Base-by-base conservation (phyloP, 129 eudicot genomes). In the Pulicaria dysenterica region DNA sequence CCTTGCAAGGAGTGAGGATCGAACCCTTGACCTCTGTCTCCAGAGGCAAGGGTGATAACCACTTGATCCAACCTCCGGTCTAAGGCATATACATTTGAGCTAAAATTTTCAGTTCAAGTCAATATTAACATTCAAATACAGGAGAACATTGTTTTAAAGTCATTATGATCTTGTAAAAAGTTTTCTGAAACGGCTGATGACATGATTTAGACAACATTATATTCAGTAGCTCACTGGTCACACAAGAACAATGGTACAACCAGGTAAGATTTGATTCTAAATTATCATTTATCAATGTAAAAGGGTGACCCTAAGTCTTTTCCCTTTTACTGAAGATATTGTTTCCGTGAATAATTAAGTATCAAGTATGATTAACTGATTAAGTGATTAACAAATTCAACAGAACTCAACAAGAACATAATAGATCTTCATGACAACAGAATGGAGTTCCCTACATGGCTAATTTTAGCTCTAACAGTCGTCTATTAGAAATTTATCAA, bases 291-390 rank as follows among this genome's bases (percentile, higher is more conserved):
- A 69, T 39, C 47, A 69, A 39, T 16, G 49, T 38, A 50, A 50
- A 50, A 38, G 48, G 47, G 60, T 47, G 44, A 42, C 58, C 24
- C 19, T 31, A 45, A 17, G 1, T 24, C 31, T 24, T 24, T 24
- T 24, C 31, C 31, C 96, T 90, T 24, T 24, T 2, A 24, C 1
- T 24, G 1, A 24, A 24, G 31, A 24, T 24, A 24, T 24, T 24
- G 31, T 24, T 24, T 0, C 59, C 60, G 49, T 49, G 58, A 24
- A 47, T 47, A 24, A 43, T n/a, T 13, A 13, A 19, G 3, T 49
- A 50, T 49, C 60, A 49, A 49, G 44, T 37, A 2, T 24, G 2
- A 24, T 24, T 24, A 24, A 24, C 1, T 49, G 47, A 68, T 24
- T 24, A 24, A 24, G 31, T 49, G 47, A 68, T 49, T 39, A 69